Base-by-base conservation (phyloP, 2,329 filamentous ascomycete species). In the Calonectria ilicicola region DNA sequence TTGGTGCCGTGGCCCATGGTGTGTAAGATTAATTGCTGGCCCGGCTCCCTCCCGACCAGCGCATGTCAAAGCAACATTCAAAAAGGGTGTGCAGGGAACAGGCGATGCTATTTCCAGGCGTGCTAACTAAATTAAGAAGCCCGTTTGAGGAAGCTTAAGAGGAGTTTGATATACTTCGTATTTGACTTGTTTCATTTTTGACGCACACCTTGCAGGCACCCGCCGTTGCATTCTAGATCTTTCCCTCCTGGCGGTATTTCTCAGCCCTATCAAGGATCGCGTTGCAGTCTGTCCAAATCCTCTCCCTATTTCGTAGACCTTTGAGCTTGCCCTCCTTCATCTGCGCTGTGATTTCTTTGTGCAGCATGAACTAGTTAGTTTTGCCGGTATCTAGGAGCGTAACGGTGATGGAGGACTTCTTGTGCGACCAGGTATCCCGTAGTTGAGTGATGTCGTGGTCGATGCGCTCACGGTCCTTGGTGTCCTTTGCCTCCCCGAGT, bases 281-380 rank as follows among this genome's bases (percentile, higher is more conserved):
- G 19, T 67, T 29, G 38, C 70, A 72, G n/a, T 72, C 70, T 21
- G 62, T 63, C 70, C 70, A 70, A 27, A 72, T 58, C 17, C 70
- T 49, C 26, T 46, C 26, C 46, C 70, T 62, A 9, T 72, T 72
- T 5, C 63, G 70, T 23, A 72, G 29, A 7, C 70, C 70, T 23
- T 49, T 56, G 9, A 72, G 26, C 19, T 51, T 46, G 12, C 56
- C 56, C 19, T 14, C 19, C 15, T 15, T 49, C 12, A 58, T 21
- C 35, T 19, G 23, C n/a, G 5, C 23, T 2, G 40, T 21, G 8
- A 69, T 15, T 46, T 42, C 44, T 19, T 21, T 67, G n/a, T 23
- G 23, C 8, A 73, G 44, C 40, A 29, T 38, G 27, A 51, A 69
- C 72, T 65, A 74, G 38, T 72, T 60, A 5, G 69, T 72, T 44